Base-by-base conservation (phyloP, 2,329 filamentous ascomycete species). In the Herpotrichia juniperi region DNA sequence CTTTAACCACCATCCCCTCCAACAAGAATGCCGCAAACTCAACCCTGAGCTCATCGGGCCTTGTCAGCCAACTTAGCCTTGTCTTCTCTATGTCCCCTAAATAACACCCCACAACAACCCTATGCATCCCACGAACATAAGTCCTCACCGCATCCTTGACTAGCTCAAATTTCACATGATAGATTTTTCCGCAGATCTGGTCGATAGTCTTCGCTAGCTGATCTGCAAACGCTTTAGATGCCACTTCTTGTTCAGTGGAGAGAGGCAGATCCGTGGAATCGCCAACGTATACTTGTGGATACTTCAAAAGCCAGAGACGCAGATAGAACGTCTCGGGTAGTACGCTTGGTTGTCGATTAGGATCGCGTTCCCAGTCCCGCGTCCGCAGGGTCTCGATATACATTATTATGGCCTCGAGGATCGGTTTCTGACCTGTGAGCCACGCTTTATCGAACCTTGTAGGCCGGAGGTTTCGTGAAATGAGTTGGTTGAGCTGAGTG, bases 271-370 rank as follows among this genome's bases (percentile, higher is more conserved):
- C 53, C 14, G 39, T 43, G 1, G 8, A 10, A 30, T 40, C 4
- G 31, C 5, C 31, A 6, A 28, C 26, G 19, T 40, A 19, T 3
- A 11, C 4, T n/a, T 31, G 24, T 25, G 67, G 61, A 28, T 62
- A 68, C 6, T 62, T 50, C 4, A 73, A 52, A 2, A 74, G 52
- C 48, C 59, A 58, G 6, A 74, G 59, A 1, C 58, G 58, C 39
- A 65, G 54, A 1, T 16, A 4, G 42, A 67, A 71, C 0, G 63
- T 64, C 21, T 67, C 60, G 1, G 66, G 67, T 1, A 71, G 28
- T 0, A 69, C 56, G 7, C 32, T 17, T 1, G 67, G 66, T 0
- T 30, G 34, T 0, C 64, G 56, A 1, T 56, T 31, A 0, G 57
- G 50, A 44, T 67, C 53, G n/a, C 48, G 42, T n/a, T 63, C 47